A percentile compares a stretch with the other conserved stretches of the same genome.
These are phyloP conservation scores for Ceratobasidium papillatum DNA, from an alignment of 1,284 basidiomycete species.

Conservation along the genomic window DNA sequence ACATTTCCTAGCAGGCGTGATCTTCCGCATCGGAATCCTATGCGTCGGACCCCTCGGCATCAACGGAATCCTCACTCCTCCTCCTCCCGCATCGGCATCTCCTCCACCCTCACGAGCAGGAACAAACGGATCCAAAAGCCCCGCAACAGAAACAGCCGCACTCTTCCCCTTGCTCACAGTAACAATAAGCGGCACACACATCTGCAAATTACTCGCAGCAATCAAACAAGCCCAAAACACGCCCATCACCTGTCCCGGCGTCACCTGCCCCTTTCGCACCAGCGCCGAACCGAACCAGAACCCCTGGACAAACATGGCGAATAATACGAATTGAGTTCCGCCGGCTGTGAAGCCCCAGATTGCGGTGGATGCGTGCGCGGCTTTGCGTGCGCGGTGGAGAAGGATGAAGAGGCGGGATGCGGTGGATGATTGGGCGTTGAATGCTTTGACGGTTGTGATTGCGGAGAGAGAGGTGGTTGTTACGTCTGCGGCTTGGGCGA, in stretches of 20 bases:
- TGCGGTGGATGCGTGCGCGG: conserved; percentile 60
- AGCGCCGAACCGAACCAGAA: conserved; percentile 96
- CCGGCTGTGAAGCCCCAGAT: conserved; percentile 82
- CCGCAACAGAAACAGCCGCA: conserved; percentile 55
- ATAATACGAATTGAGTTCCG: conserved; percentile 77
- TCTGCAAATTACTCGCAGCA: conserved; percentile 85
- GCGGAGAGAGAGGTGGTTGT: conserved; percentile 81
- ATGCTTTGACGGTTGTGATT: conserved; percentile 94
- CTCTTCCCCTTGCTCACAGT: conserved; percentile 86
- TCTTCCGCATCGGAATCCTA: conserved; percentile 42
- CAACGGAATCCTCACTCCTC: not conserved
- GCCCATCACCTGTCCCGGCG: conserved; percentile 85
- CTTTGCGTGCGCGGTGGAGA: conserved; percentile 62
- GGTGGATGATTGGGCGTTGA: conserved; percentile 84
- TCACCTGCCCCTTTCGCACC: conserved; percentile 74
- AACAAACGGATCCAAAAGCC: not conserved
- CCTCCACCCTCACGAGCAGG: not conserved
- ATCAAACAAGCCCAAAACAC: conserved; percentile 98
- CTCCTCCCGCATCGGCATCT: not conserved
- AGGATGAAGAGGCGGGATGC: conserved; percentile 59
- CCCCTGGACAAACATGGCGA: conserved; percentile 94
- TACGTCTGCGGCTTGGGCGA: conserved; percentile 76
- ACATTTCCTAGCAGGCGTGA: conserved; percentile 57
- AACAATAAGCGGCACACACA: conserved; percentile 83
- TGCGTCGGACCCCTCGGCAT: conserved; percentile 28